Evolutionary conservation across 2,329 filamentous ascomycete genomes (phyloP).

Genomic region (Bisporella sp.): DNA sequence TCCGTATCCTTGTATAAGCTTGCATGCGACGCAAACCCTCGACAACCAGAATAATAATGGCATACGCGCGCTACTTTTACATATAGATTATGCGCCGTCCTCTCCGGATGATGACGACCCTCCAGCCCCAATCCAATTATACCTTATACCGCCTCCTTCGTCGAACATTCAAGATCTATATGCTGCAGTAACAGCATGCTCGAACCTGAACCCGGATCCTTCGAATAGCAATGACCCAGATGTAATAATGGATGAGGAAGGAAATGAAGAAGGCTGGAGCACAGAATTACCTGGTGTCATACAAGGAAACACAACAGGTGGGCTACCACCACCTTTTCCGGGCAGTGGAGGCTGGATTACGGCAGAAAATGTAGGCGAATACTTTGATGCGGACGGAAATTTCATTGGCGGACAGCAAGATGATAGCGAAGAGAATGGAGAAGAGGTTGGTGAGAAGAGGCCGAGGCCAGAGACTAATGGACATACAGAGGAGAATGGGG

Average conservation of each 20-base stretch:
- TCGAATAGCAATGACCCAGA: constrained; percentile 44
- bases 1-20: too few relatives aligned
- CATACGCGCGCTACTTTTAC: too few relatives aligned
- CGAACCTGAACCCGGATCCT: constrained; percentile 69
- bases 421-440: constrained; percentile 44
- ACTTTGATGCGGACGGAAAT: constrained; percentile 74
- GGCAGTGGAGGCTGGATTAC: constrained; percentile 83
- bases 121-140: constrained; percentile 48
- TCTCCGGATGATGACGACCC: too few relatives aligned
- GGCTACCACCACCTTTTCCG: constrained; percentile 59
- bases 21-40: too few relatives aligned
- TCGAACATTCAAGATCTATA: constrained; percentile 36
- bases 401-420: constrained; percentile 48
- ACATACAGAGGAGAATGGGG: constrained; percentile 28
- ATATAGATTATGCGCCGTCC: too few relatives aligned
- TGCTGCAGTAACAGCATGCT: constrained; percentile 65
- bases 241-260: constrained; percentile 44
- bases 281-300: constrained; percentile 47
- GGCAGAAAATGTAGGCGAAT: constrained; percentile 81
- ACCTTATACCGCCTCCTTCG: constrained; percentile 47
- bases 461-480: constrained; percentile 44
- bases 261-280: constrained; percentile 41
- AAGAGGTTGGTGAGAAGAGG: constrained; percentile 55
- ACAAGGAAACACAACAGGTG: constrained; percentile 39
- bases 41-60: too few relatives aligned